Evolutionary conservation across 768 basidiomycete genomes (phyloP).

Genomic region (Termitomyces titanicus): DNA sequence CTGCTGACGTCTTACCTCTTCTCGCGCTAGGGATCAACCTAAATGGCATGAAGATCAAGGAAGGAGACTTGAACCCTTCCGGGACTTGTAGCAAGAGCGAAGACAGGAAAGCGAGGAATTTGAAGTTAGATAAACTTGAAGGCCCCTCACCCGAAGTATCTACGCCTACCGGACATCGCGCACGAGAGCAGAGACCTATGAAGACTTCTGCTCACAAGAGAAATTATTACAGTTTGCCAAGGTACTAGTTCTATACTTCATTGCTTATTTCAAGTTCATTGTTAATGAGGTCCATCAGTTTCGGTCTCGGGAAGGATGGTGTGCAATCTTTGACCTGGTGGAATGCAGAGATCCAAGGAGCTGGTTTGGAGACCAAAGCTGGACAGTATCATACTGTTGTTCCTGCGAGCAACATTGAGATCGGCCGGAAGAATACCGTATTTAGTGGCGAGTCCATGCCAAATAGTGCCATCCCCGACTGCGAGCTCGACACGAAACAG

Average conservation of each 20-base stretch:
- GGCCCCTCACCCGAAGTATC: conserved; percentile 57
- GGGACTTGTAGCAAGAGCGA: conserved; percentile 39
- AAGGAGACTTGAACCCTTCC: conserved; percentile 39
- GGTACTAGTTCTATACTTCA: conserved; percentile 33
- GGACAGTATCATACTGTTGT: conserved; percentile 33
- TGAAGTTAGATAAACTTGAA: conserved; percentile 40
- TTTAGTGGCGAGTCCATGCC: conserved; percentile 39
- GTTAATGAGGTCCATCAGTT: conserved; percentile 33
- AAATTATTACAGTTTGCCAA: conserved; percentile 65
- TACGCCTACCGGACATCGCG: conserved; percentile 45
- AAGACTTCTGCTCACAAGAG: conserved; percentile 55
- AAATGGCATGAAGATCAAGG: conserved; percentile 52
- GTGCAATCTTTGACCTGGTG: conserved; percentile 46
- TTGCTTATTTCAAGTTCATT: neutral
- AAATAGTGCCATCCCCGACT: conserved; percentile 24
- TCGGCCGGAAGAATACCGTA: conserved; percentile 44
- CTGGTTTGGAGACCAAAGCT: conserved; percentile 39
- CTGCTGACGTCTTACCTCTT: conserved; percentile 63
- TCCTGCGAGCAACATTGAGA: conserved; percentile 34
- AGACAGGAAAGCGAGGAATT: conserved; percentile 30
- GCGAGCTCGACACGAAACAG: conserved; percentile 32
- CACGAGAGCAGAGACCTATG: conserved; percentile 27
- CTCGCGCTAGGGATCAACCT: conserved; percentile 64
- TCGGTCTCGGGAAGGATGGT: conserved; percentile 60
- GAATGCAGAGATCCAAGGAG: conserved; percentile 52